Conservation (phyloP, 768 basidiomycete genomes). For the Suillus decipiens region DNA sequence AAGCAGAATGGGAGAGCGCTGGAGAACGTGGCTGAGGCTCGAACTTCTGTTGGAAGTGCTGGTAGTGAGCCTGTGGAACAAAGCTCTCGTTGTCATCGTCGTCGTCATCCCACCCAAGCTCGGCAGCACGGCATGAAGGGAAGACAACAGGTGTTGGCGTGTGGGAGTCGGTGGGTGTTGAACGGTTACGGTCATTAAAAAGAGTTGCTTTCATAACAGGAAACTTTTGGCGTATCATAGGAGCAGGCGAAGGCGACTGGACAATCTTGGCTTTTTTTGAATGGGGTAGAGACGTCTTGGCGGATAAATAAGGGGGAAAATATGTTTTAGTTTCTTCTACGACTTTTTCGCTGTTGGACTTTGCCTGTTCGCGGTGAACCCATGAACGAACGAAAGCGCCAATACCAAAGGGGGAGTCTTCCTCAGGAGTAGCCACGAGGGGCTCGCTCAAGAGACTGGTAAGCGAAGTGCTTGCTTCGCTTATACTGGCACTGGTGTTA, state of each 20-base stretch:
- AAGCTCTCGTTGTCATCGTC: constrained; percentile 25
- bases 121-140: constrained; percentile 32
- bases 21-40: constrained; percentile 20
- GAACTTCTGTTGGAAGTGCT: constrained; percentile 17
- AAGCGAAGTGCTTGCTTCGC: constrained; percentile 50
- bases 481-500: constrained; percentile 35
- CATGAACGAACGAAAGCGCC: constrained; percentile 38
- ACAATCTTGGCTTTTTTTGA: constrained; percentile 24
- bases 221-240: constrained; percentile 16
- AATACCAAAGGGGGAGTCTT: constrained; percentile 47
- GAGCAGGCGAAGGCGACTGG: constrained; percentile 16
- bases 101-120: constrained; percentile 31
- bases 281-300: constrained; percentile 17
- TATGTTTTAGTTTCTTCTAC: constrained; percentile 34
- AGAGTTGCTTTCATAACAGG: constrained; percentile 12
- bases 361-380: constrained; percentile 27
- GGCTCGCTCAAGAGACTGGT: constrained; percentile 49
- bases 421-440: constrained; percentile 42
- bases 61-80: constrained; percentile 23
- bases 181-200: constrained; percentile 16
- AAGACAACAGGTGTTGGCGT: constrained; percentile 35
- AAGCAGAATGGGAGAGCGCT: constrained; percentile 22
- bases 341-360: constrained; percentile 30
- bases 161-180: constrained; percentile 27
- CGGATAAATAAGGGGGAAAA: constrained; percentile 24